Conservation (phyloP, 495 filamentous ascomycete genomes). For the Achaetomiella virescens region DNA sequence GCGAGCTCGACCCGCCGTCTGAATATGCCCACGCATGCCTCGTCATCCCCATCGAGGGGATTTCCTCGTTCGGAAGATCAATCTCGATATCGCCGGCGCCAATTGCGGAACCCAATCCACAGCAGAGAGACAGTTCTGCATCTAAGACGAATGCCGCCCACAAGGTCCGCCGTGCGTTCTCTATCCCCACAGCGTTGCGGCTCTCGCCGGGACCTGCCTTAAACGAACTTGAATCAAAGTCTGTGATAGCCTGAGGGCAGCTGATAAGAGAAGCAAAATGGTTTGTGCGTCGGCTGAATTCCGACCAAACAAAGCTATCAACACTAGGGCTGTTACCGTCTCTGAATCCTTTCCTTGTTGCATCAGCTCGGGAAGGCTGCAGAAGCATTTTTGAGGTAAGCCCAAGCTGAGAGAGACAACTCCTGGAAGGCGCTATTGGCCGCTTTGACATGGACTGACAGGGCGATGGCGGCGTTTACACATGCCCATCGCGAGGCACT, state of each 20-base stretch:
- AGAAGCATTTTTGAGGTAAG: conserved; percentile 14
- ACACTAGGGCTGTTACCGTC: neutral
- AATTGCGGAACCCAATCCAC: neutral
- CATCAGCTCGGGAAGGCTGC: conserved; percentile 1
- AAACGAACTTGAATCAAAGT: neutral
- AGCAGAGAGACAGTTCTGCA: neutral
- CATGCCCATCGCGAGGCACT: neutral
- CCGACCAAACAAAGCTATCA: neutral
- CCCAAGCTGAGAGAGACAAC: neutral
- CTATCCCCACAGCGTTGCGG: neutral
- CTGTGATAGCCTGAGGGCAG: neutral
- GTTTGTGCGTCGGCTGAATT: neutral
- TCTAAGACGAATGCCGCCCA: neutral
- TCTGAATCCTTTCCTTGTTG: neutral
- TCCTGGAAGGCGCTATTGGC: conserved; percentile 3
- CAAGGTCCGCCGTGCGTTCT: neutral
- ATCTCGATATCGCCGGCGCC: no score
- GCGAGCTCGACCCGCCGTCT: no score
- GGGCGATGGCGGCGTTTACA: neutral
- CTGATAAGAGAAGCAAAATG: neutral
- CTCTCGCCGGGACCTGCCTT: neutral
- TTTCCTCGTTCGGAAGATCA: no score
- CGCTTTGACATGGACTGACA: neutral
- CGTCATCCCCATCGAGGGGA: no score
- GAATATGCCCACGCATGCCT: no score